A percentile compares a stretch with the other conserved stretches of the same genome.
Conservation (phyloP, 73 alveolate species). For the Halteria grandinella region DNA sequence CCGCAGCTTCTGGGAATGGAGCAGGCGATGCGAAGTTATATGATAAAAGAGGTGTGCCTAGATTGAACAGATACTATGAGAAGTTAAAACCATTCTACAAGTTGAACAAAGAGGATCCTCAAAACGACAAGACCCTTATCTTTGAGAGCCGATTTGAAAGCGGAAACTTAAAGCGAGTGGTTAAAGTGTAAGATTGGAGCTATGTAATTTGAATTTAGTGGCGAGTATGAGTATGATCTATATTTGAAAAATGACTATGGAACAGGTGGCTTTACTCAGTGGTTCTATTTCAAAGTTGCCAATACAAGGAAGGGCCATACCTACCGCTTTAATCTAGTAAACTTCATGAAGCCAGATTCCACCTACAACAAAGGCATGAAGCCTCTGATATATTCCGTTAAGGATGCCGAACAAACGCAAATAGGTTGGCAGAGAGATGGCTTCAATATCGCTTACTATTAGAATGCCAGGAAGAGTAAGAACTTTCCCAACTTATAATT, state of each 20-base stretch:
- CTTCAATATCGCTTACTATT: slow-evolving; percentile 31
- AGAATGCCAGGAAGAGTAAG: slow-evolving; percentile 43
- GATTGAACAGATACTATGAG: slow-evolving; percentile 29
- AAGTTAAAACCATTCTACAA: slow-evolving; percentile 32
- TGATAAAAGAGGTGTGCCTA: slow-evolving; percentile 28
- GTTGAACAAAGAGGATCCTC: slow-evolving; percentile 8
- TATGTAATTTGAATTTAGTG: neutral
- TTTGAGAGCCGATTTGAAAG: slow-evolving; percentile 93
- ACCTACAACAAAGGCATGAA: slow-evolving; percentile 74
- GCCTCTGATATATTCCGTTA: slow-evolving; percentile 79
- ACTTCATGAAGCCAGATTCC: slow-evolving; percentile 71
- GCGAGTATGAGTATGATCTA: slow-evolving; percentile 84
- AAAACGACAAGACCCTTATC: slow-evolving; percentile 24
- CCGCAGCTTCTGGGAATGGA: neutral
- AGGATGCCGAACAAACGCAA: slow-evolving; percentile 66
- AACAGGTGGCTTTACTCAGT: slow-evolving; percentile 85
- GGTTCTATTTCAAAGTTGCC: slow-evolving; percentile 85
- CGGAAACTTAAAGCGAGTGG: slow-evolving; percentile 94
- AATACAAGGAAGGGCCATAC: slow-evolving; percentile 86
- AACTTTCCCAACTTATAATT: neutral
- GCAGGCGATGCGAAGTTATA: neutral
- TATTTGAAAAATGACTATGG: slow-evolving; percentile 85
- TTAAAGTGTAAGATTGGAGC: slow-evolving; percentile 70
- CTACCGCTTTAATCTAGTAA: slow-evolving; percentile 69
- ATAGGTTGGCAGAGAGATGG: slow-evolving; percentile 50